Evolutionary conservation across 129 eudicot species (phyloP), one percentile per base, ranked within the genome.

Genomic region (Artemisia tridentata): DNA sequence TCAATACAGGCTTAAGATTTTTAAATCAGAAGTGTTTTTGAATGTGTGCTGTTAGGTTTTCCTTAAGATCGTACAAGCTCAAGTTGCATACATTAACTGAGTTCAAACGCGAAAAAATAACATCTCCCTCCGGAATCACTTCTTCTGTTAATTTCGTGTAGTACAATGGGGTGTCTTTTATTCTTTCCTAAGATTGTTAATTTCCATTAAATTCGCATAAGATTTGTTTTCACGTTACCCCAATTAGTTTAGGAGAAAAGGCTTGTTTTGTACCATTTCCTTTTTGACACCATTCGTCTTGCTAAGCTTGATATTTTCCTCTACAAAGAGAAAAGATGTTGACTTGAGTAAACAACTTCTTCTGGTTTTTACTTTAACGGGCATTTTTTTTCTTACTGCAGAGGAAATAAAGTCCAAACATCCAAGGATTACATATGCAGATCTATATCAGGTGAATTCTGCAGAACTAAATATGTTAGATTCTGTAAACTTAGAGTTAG

Each of bases 361-460:
- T n/a, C 19, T 64, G 18, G 62, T 56, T 46, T 43, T 20, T 20
- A 46, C 71, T 72, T 31, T 55, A 72, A 69, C 15, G 51, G 51
- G 57, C 68, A 21, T 56, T 60, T 78, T 38, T 13, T 84, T 66
- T 56, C 56, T 84, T 54, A 53, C 80, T 65, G 85, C 96, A 92
- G 98, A 93, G 49, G 90, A 84, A 79, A 81, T 93, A 78, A 93
- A 93, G 85, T 81, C 87, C 68, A 90, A 83, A 71, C 87, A 88
- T 79, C 93, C 96, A 61, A 87, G 78, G 81, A 85, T 93, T 71
- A 87, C 97, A n/a, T 93, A 87, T 82, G 99, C 99, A 48, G 99
- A 93, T 82, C 86, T 93, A 29, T 93, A 90, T 79, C 99, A 93
- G 99, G 99, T 93, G 79, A 81, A 61, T 52, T 52, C 67, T 52